phyloP scores from a whole-genome alignment of 805 yeast genomes.

The Wilhelminamyces savonicus region DNA sequence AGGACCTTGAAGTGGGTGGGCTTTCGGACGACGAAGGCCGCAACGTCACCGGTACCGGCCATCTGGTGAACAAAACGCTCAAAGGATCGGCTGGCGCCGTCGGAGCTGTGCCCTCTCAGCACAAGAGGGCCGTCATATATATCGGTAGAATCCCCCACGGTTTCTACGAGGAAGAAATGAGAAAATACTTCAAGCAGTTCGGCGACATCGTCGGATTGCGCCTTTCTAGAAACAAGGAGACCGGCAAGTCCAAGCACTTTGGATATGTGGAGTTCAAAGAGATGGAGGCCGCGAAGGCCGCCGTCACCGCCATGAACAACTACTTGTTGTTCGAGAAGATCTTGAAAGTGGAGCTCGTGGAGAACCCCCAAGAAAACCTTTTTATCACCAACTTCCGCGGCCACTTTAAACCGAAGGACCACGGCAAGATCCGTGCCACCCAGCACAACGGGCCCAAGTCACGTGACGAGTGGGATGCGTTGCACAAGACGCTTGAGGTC shows the following conservation, averaged over 20 bases:
- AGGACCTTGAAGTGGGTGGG: slow-evolving; percentile 15
- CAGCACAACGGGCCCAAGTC: slow-evolving; percentile 54
- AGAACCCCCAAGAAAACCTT: slow-evolving; percentile 51
- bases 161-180: slow-evolving; percentile 76
- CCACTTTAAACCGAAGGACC: slow-evolving; percentile 55
- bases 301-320: slow-evolving; percentile 94
- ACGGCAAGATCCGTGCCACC: slow-evolving; percentile 47
- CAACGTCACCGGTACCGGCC: slow-evolving; percentile 8
- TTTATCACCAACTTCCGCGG: too few species aligned
- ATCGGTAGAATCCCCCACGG: slow-evolving; percentile 92
- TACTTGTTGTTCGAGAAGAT: slow-evolving; percentile 85
- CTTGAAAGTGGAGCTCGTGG: slow-evolving; percentile 53
- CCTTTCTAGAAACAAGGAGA: slow-evolving; percentile 80
- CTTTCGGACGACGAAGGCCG: slow-evolving; percentile 1
- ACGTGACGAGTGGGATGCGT: slow-evolving; percentile 48
- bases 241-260: slow-evolving; percentile 87
- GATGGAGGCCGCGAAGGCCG: slow-evolving; percentile 73
- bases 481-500: slow-evolving; percentile 40
- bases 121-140: slow-evolving; percentile 75
- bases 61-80: slow-evolving; percentile 14
- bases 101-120: too few species aligned
- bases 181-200: slow-evolving; percentile 81
- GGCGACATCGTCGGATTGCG: slow-evolving; percentile 77
- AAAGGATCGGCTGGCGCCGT: slow-evolving; percentile 2
- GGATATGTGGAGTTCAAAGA: slow-evolving; percentile 82